These are phyloP conservation scores for Spiromastix sp. DNA, from an alignment of 2,329 filamentous ascomycete species.

Conservation along the genomic window DNA sequence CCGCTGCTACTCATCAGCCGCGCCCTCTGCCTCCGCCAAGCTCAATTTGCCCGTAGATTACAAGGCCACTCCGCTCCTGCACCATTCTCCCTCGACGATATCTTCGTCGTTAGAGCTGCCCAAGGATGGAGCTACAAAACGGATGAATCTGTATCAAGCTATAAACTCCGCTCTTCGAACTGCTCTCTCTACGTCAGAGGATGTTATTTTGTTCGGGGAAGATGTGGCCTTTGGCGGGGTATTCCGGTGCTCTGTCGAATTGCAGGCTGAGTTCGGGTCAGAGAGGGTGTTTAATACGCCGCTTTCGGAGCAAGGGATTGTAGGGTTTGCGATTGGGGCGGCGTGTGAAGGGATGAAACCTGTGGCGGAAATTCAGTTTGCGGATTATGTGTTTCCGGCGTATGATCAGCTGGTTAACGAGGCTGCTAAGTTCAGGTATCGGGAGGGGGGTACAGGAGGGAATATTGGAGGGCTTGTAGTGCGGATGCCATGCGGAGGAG, in stretches of 20 bases:
- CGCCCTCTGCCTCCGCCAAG: conserved; percentile 39
- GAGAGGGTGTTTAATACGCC: conserved; percentile 96
- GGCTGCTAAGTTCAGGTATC: conserved; percentile 76
- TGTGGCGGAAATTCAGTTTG: conserved; percentile 90
- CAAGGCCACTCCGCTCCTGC: conserved; percentile 65
- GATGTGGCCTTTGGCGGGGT: conserved; percentile 96
- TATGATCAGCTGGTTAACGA: conserved; percentile 95
- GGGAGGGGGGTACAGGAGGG: conserved; percentile 55
- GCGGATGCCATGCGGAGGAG: conserved; percentile 80
- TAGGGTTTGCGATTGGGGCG: conserved; percentile 84
- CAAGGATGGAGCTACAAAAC: conserved; percentile 61
- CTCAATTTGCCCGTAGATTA: conserved; percentile 88
- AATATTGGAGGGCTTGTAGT: conserved; percentile 71
- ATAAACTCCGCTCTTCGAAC: conserved; percentile 83
- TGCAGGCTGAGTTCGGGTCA: conserved; percentile 76
- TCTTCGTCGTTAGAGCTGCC: conserved; percentile 64
- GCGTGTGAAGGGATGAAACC: conserved; percentile 88
- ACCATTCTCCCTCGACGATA: conserved; percentile 65
- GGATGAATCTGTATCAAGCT: conserved; percentile 88
- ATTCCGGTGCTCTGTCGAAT: conserved; percentile 85
- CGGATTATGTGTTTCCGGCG: conserved; percentile 85
- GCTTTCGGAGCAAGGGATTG: conserved; percentile 83
- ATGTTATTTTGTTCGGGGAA: conserved; percentile 86
- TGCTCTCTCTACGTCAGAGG: conserved; percentile 72
- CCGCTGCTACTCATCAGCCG: conserved; percentile 37